These are phyloP conservation scores for Solanum bukasovii DNA, from an alignment of 257 asterid species.

Conservation along the genomic window DNA sequence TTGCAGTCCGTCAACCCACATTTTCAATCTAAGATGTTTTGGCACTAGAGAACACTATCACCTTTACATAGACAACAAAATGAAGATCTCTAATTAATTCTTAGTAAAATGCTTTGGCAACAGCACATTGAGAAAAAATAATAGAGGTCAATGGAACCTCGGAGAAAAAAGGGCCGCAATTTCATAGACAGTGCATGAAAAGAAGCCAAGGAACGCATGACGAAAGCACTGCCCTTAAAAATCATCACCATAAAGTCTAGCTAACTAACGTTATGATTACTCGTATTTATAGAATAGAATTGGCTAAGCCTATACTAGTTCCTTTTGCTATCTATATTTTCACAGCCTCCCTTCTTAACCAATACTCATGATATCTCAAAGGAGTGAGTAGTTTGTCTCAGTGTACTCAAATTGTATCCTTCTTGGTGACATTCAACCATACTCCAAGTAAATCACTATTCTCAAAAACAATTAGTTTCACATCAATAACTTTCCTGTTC, in stretches of 20 bases:
- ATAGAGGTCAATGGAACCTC: neutral
- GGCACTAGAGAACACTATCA: neutral
- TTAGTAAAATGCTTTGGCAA: neutral
- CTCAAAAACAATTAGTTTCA: neutral
- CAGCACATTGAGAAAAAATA: neutral
- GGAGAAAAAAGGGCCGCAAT: neutral
- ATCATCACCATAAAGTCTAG: neutral
- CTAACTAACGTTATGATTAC: neutral
- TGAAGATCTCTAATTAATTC: neutral
- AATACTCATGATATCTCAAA: neutral
- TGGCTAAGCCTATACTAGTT: neutral
- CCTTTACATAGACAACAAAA: neutral
- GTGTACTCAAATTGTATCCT: neutral
- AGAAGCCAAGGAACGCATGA: neutral
- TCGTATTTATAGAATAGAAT: neutral
- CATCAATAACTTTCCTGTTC: neutral
- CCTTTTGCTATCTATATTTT: neutral
- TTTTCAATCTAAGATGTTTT: neutral
- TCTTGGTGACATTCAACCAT: neutral
- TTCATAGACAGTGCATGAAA: neutral
- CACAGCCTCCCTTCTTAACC: neutral
- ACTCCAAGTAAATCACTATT: neutral
- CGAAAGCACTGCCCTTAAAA: neutral
- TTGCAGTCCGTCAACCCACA: neutral
- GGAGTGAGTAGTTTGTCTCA: neutral